Conservation (phyloP, 2,329 filamentous ascomycete species). For the Zalaria obscura region DNA sequence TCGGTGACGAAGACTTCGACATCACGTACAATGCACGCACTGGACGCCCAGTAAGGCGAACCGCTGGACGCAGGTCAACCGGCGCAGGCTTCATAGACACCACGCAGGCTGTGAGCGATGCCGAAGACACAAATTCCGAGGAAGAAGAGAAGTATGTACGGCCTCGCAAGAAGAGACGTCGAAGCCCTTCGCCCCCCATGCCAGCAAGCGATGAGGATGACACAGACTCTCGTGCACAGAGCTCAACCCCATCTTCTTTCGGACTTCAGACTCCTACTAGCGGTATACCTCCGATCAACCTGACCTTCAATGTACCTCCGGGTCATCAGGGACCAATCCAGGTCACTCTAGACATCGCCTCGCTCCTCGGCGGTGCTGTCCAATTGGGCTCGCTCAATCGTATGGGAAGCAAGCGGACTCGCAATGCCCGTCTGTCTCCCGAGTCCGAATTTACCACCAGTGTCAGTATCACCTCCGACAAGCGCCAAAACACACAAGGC, state of each 20-base stretch:
- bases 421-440: neutral
- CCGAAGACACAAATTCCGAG: conserved; percentile 17
- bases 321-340: conserved; percentile 31
- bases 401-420: neutral
- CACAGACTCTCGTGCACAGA: no score
- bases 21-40: conserved; percentile 24
- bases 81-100: conserved; percentile 27
- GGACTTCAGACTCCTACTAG: neutral
- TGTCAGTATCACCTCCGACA: neutral
- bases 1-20: conserved; percentile 12
- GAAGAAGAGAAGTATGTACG: conserved; percentile 15
- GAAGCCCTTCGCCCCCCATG: conserved; percentile 12
- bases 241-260: no score
- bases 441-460: neutral
- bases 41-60: conserved; percentile 28
- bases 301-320: conserved; percentile 32
- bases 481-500: neutral
- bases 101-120: conserved; percentile 19
- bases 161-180: conserved; percentile 15
- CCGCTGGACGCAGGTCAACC: conserved; percentile 19
- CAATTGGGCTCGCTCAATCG: neutral
- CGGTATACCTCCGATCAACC: conserved; percentile 15
- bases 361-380: conserved; percentile 2
- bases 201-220: no score
- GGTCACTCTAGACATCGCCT: conserved; percentile 23